These are phyloP conservation scores for Ottelia alismoides DNA, from an alignment of 106 monocot genomes.

Conservation along the genomic window DNA sequence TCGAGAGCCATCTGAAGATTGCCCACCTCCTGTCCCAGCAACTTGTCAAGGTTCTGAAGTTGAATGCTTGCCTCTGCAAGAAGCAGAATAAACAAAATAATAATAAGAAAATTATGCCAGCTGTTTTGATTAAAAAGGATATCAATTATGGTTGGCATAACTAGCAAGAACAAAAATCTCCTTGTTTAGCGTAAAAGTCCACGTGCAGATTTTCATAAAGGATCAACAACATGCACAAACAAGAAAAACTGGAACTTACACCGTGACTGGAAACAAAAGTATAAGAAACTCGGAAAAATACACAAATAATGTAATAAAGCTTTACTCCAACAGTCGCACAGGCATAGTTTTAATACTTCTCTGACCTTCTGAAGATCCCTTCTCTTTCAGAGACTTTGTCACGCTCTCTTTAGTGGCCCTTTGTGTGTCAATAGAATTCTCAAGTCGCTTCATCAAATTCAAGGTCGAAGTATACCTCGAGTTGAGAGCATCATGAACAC, in stretches of 20 bases:
- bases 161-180: neutral
- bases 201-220: no score
- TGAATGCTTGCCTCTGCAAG: conserved; percentile 51
- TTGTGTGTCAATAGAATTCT: conserved; percentile 40
- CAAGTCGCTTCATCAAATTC: conserved; percentile 56
- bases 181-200: no score
- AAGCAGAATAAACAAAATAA: no score
- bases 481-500: conserved; percentile 59
- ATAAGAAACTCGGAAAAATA: no score
- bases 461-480: conserved; percentile 45
- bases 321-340: neutral
- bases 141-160: neutral
- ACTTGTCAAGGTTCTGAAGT: conserved; percentile 51
- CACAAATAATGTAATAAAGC: neutral
- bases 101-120: no score
- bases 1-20: conserved; percentile 47
- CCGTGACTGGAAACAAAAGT: no score
- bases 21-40: conserved; percentile 36
- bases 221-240: no score
- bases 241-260: no score
- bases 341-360: neutral
- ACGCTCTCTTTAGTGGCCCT: conserved; percentile 50
- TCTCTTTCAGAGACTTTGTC: conserved; percentile 28
- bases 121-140: conserved; percentile 8
- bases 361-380: conserved; percentile 64